These are phyloP conservation scores for Heliamphora exappendiculata DNA, from an alignment of 148 eudicot species.

Conservation along the genomic window DNA sequence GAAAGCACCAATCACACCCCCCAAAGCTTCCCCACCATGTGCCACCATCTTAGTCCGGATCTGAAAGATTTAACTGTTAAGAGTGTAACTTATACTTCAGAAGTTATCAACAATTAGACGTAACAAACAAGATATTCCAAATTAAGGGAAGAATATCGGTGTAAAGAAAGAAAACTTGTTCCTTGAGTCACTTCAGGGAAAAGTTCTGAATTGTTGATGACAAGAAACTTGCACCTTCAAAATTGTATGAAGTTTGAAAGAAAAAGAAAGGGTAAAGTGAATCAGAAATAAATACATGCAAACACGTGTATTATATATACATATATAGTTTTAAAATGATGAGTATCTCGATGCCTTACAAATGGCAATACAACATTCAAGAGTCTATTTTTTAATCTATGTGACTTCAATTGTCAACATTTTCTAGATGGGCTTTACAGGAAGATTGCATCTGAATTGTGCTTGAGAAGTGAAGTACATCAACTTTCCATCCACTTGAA, in stretches of 20 bases:
- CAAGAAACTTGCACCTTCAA: neutral
- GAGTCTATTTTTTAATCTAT: neutral
- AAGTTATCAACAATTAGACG: neutral
- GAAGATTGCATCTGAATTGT: neutral
- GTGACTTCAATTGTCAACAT: neutral
- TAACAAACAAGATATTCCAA: neutral
- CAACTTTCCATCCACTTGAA: neutral
- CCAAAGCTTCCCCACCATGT: conserved; percentile 60
- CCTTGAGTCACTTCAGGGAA: neutral
- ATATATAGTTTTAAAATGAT: neutral
- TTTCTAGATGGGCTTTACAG: neutral
- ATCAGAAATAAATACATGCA: neutral
- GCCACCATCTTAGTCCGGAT: conserved; percentile 60
- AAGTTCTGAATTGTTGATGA: neutral
- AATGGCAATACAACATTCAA: neutral
- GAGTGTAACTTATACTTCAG: neutral
- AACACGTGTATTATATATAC: neutral
- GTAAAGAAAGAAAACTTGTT: neutral
- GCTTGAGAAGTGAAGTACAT: neutral
- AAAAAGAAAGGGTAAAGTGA: neutral
- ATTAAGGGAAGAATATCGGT: neutral
- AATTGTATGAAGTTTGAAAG: neutral
- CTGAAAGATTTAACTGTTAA: conserved; percentile 19
- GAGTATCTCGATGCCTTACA: neutral
- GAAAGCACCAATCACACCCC: conserved; percentile 65